Evolutionary conservation across 306 rosid species (phyloP), one percentile per base, ranked within the genome.

Genomic region (Hippophae rhamnoides): DNA sequence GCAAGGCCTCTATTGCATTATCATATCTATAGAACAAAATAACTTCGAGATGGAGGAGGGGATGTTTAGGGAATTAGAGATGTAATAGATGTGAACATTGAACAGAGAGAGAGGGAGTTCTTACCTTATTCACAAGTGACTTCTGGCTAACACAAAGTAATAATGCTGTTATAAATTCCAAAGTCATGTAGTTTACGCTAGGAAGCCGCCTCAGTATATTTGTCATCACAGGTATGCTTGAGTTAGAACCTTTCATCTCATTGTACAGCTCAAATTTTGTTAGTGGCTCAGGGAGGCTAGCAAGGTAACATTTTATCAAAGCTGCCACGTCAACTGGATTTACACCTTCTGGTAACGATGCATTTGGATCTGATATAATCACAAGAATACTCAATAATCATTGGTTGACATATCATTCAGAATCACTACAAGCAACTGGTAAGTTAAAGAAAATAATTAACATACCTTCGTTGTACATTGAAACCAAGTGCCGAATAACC

Each of bases 221-320:
- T 80, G 79, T 86, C 81, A 88, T 78, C 64, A 81, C 65, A 74
- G 72, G 76, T 68, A 84, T 82, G 79, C 76, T 84, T 68, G 97
- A 82, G 14, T 84, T 85, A 56, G 97, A 90, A 54, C 74, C 72
- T 73, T 71, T 88, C 64, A 93, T 82, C 74, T 88, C 95, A 47
- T 75, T 58, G 69, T 86, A 80, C 63, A 86, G 95, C 73, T 88
- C 90, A 65, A 84, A 71, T 25, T 96, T 86, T 63, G 84, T 77
- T 63, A 88, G 89, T 2, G 99, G 97, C 79, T 84, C 97, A 7
- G 97, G 99, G 74, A 93, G 89, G 76, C 97, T 84, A 70, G 97
- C 94, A 60, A 93, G 82, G 82, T 86, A 88, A 72, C 82, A 93
- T 76, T 93, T 93, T 58, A 62, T 62, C 27, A 93, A 82, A 76